Evolutionary conservation across 2,329 filamentous ascomycete genomes (phyloP).

Genomic region (Clonostachys sp.): DNA sequence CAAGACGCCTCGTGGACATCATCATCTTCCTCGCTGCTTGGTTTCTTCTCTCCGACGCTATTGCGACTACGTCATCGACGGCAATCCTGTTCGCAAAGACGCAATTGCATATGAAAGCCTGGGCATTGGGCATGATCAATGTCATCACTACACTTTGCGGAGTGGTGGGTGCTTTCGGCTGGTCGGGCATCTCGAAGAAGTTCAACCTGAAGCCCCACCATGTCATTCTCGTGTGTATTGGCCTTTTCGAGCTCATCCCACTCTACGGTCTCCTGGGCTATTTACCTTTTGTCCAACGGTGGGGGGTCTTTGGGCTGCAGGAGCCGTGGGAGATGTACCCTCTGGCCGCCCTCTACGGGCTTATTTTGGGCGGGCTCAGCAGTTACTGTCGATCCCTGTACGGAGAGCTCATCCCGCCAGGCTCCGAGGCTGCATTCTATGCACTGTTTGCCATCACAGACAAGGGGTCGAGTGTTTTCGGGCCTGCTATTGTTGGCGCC

Average conservation of each 20-base stretch:
- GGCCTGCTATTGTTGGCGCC: constrained; percentile 85
- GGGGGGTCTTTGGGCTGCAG: constrained; percentile 81
- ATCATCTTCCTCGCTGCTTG: constrained; percentile 79
- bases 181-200: constrained; percentile 71
- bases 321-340: constrained; percentile 97
- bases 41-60: constrained; percentile 92
- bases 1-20: constrained; percentile 68
- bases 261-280: constrained; percentile 88
- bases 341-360: constrained; percentile 82
- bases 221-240: constrained; percentile 89
- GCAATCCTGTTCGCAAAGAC: constrained; percentile 96
- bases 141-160: constrained; percentile 84
- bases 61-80: constrained; percentile 91
- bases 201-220: constrained; percentile 73
- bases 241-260: constrained; percentile 86
- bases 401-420: constrained; percentile 88
- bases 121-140: constrained; percentile 86
- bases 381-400: constrained; percentile 91
- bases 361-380: constrained; percentile 89
- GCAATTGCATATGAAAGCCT: constrained; percentile 81
- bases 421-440: constrained; percentile 94
- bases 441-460: constrained; percentile 96
- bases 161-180: constrained; percentile 83
- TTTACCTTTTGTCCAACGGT: constrained; percentile 68
- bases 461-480: constrained; percentile 91